Evolutionary conservation across 2,329 filamentous ascomycete species (phyloP), one percentile per base, ranked within the genome.

Genomic region (Hypoxylon sp.): DNA sequence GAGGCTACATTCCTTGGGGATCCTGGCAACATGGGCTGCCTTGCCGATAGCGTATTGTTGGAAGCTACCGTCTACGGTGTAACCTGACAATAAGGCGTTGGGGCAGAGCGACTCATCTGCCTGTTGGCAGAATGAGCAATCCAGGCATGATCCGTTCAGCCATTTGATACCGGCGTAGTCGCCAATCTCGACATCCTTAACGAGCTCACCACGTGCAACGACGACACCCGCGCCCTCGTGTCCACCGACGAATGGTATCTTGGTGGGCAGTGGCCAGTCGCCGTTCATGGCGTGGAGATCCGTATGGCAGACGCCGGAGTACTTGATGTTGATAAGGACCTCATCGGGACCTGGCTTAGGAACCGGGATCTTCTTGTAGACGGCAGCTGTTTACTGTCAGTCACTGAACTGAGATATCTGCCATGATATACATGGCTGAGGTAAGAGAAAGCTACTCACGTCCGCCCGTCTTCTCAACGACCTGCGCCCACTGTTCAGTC

Each of bases 21-120:
- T 90, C 71, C 90, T 89, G 27, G 93, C 92, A 14, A 96, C 89
- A 79, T 97, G 92, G 16, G 91, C 88, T 14, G 93, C 94, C 80
- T 97, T 96, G 72, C 90, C 94, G 71, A 97, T 88, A 78, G 87
- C 88, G 83, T 97, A 97, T 83, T 97, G 90, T 84, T 97, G 94
- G 87, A 97, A 97, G 43, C 90, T 90, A 30, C 94, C 94, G 78
- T 97, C 92, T 77, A 97, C 93, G 3, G 93, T 96, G 86, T 96
- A 97, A 61, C 95, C 95, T 0, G 93, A 96, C 41, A 97, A 87
- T 34, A 86, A 82, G 25, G 92, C 88, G 64, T 91, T 83, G 14
- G 86, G 79, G 82, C 95, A 98, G 5, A 97, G 89, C 2, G 93
- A 90, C 82, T 97, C 94, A 73, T 97, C 91, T 50, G 87, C 80